Conservation (phyloP, 768 basidiomycete genomes). For the Mycena venus region DNA sequence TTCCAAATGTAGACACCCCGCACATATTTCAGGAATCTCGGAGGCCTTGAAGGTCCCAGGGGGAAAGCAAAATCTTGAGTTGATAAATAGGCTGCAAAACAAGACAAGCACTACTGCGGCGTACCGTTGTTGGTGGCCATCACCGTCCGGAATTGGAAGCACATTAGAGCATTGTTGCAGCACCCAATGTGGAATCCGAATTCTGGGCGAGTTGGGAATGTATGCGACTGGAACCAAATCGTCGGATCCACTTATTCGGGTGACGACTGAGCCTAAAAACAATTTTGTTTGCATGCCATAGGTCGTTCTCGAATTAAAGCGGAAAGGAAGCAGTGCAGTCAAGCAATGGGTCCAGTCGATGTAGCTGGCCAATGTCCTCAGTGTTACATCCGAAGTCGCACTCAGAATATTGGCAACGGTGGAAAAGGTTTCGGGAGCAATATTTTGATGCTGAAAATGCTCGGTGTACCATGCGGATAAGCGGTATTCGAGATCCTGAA, state of each 20-base stretch:
- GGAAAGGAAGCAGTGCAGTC: not conserved
- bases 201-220: not conserved
- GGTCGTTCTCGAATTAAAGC: not conserved
- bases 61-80: not conserved
- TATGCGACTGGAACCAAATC: not conserved
- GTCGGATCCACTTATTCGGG: no score
- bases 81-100: no score
- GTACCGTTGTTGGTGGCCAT: not conserved
- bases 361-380: not conserved
- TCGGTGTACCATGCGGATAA: not conserved
- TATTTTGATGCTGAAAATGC: not conserved
- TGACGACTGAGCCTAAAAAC: not conserved
- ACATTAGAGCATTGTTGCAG: not conserved
- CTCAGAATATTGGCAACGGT: not conserved
- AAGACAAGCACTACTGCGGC: not conserved
- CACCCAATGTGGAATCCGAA: not conserved
- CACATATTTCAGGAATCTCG: not conserved
- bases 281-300: not conserved
- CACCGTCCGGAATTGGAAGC: not conserved
- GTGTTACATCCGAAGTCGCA: not conserved
- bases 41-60: not conserved
- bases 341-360: not conserved
- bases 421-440: not conserved
- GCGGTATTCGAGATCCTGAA: not conserved
- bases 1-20: not conserved